These are phyloP conservation scores for Leucocoprinus leucothites DNA, from an alignment of 768 basidiomycete genomes.

Conservation along the genomic window DNA sequence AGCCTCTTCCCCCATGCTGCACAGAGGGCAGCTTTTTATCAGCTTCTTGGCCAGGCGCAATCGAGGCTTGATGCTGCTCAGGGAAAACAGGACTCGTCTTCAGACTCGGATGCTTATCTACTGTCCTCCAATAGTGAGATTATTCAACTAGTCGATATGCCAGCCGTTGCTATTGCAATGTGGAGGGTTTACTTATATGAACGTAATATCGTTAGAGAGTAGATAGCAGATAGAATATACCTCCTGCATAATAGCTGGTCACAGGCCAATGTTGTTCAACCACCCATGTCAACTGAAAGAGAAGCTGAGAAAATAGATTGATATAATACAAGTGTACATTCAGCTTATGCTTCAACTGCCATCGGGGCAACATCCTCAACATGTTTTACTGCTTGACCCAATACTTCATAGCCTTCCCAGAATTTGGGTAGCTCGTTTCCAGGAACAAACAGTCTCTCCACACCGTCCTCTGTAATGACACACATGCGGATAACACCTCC, in stretches of 20 bases:
- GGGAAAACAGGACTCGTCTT: neutral
- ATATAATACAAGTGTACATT: conserved; percentile 13
- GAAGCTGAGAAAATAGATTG: neutral
- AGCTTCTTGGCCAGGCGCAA: conserved; percentile 31
- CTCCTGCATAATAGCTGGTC: no score
- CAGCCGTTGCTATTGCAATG: conserved; percentile 63
- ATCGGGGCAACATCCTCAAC: conserved; percentile 42
- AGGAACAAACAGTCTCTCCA: conserved; percentile 90
- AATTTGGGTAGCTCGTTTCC: conserved; percentile 87
- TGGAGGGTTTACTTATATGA: conserved; percentile 84
- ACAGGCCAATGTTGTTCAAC: no score
- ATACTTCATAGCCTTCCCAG: conserved; percentile 83
- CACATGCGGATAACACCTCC: conserved; percentile 98
- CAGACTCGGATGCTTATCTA: conserved; percentile 59
- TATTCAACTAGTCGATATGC: conserved; percentile 53
- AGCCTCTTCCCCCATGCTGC: conserved; percentile 57
- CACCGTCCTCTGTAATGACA: conserved; percentile 89
- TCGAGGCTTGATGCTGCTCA: neutral
- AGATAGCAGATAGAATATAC: neutral
- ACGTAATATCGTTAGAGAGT: conserved; percentile 18
- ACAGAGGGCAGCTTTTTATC: conserved; percentile 60
- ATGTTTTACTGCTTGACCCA: conserved; percentile 38
- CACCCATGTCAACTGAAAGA: neutral
- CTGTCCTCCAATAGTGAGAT: conserved; percentile 51
- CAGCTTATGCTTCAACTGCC: conserved; percentile 41